A percentile compares a stretch with the other conserved stretches of the same genome.
Evolutionary conservation across 305 asterid species (phyloP).

Genomic region (Fraxinus dipetala): DNA sequence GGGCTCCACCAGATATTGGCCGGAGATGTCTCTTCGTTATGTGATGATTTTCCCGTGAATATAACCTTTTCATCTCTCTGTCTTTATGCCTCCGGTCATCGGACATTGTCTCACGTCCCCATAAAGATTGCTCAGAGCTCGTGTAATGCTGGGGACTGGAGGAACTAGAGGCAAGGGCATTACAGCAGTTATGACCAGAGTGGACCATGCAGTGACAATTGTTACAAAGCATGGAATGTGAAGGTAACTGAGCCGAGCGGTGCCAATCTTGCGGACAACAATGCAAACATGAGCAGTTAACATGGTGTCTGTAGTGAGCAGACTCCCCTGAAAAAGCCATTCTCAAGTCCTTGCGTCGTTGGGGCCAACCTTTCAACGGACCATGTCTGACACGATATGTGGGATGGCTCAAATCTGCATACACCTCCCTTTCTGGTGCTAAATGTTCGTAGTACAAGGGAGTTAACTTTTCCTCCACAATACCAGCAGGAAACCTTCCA

Average conservation of each 20-base stretch:
- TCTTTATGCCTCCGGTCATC: conserved; percentile 39
- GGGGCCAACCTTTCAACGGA: conserved; percentile 30
- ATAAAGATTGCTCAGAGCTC: conserved; percentile 44
- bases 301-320: conserved; percentile 41
- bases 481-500: conserved; percentile 27
- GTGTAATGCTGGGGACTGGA: conserved; percentile 51
- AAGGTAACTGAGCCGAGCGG: conserved; percentile 50
- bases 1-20: conserved; percentile 79
- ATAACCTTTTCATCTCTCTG: conserved; percentile 35
- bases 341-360: conserved; percentile 34
- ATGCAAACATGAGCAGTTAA: conserved; percentile 48
- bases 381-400: conserved; percentile 27
- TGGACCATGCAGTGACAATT: conserved; percentile 21
- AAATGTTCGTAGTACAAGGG: conserved; percentile 32
- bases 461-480: conserved; percentile 23
- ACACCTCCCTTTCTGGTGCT: conserved; percentile 32
- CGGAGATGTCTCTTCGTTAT: conserved; percentile 48
- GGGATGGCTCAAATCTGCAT: conserved; percentile 31
- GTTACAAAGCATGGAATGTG: conserved; percentile 26
- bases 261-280: conserved; percentile 50
- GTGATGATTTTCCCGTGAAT: conserved; percentile 41
- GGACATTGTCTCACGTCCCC: conserved; percentile 38
- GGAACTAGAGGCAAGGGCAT: conserved; percentile 31
- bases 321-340: conserved; percentile 62
- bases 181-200: conserved; percentile 26